These are phyloP conservation scores for Penicillium brasilianum DNA, from an alignment of 2,329 filamentous ascomycete genomes.

Conservation along the genomic window DNA sequence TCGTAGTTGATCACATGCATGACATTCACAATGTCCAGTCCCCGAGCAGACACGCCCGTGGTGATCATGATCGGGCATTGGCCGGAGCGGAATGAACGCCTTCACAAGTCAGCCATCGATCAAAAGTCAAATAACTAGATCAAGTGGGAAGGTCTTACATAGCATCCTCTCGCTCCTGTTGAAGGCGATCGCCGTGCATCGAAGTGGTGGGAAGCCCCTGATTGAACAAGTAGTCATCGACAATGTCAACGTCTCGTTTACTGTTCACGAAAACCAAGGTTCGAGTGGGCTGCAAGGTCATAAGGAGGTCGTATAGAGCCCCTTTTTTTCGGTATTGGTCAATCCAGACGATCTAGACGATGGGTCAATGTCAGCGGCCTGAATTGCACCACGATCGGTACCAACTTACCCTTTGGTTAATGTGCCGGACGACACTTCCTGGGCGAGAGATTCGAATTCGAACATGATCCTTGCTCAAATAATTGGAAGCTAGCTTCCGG, in stretches of 20 bases:
- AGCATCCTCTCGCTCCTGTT: slow-evolving; percentile 89
- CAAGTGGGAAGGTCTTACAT: slow-evolving; percentile 59
- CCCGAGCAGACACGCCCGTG: slow-evolving; percentile 84
- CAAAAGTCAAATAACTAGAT: not conserved
- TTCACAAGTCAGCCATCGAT: slow-evolving; percentile 31
- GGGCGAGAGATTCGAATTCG: slow-evolving; percentile 86
- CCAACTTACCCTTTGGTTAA: slow-evolving; percentile 67
- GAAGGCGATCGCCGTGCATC: slow-evolving; percentile 85
- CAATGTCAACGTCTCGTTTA: slow-evolving; percentile 75
- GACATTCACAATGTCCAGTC: slow-evolving; percentile 85
- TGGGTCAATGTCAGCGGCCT: not conserved
- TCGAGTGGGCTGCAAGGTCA: slow-evolving; percentile 71
- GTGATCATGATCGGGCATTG: slow-evolving; percentile 79
- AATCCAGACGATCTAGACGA: slow-evolving; percentile 65
- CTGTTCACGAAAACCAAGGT: slow-evolving; percentile 91
- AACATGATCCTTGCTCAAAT: slow-evolving; percentile 74
- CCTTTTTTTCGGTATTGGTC: slow-evolving; percentile 71
- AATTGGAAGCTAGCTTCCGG: slow-evolving; percentile 75
- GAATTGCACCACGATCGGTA: not conserved
- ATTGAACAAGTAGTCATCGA: slow-evolving; percentile 90
- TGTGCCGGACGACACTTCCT: slow-evolving; percentile 81
- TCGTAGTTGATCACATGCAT: slow-evolving; percentile 95
- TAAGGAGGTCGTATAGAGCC: slow-evolving; percentile 73
- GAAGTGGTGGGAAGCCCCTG: slow-evolving; percentile 79
- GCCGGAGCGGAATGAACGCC: slow-evolving; percentile 77